These are phyloP conservation scores for Cetradonia linearis DNA, from an alignment of 495 filamentous ascomycete genomes.

Conservation along the genomic window DNA sequence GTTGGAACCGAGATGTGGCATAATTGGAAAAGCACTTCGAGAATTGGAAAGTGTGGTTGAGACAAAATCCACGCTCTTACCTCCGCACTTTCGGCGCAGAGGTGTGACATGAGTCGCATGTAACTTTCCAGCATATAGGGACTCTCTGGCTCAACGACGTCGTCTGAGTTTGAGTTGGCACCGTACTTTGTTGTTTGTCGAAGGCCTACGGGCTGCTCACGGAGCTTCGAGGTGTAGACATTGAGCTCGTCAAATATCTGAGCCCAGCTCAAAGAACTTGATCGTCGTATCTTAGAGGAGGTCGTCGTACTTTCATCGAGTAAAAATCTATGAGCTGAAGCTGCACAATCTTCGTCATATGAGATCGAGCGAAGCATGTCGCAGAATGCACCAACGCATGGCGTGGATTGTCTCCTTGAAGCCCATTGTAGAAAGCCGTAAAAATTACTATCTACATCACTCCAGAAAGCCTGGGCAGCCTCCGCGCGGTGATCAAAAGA, in stretches of 20 bases:
- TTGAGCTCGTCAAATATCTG: constrained; percentile 86
- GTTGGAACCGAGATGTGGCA: constrained; percentile 57
- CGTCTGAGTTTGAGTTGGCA: constrained; percentile 55
- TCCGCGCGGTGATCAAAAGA: constrained; percentile 77
- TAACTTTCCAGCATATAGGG: constrained; percentile 89
- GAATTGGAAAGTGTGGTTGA: constrained; percentile 51
- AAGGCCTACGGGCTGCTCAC: constrained; percentile 47
- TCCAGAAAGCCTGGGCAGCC: constrained; percentile 79
- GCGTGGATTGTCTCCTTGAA: constrained; percentile 81
- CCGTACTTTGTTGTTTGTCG: constrained; percentile 47
- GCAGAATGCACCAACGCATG: constrained; percentile 86
- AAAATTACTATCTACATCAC: constrained; percentile 76
- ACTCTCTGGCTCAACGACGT: constrained; percentile 70
- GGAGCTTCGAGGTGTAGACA: constrained; percentile 59
- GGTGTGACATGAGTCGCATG: constrained; percentile 70
- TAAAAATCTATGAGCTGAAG: constrained; percentile 75
- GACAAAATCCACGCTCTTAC: constrained; percentile 59
- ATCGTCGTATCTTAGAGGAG: constrained; percentile 64
- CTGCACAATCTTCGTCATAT: constrained; percentile 65
- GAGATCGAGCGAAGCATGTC: constrained; percentile 87
- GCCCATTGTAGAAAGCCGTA: constrained; percentile 94
- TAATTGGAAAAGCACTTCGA: constrained; percentile 57
- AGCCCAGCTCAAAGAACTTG: constrained; percentile 73
- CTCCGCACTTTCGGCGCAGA: constrained; percentile 56
- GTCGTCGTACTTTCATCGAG: constrained; percentile 65